Evolutionary conservation across 768 basidiomycete genomes (phyloP), one percentile per base, ranked within the genome.

Genomic region (Lentinula raphanica): DNA sequence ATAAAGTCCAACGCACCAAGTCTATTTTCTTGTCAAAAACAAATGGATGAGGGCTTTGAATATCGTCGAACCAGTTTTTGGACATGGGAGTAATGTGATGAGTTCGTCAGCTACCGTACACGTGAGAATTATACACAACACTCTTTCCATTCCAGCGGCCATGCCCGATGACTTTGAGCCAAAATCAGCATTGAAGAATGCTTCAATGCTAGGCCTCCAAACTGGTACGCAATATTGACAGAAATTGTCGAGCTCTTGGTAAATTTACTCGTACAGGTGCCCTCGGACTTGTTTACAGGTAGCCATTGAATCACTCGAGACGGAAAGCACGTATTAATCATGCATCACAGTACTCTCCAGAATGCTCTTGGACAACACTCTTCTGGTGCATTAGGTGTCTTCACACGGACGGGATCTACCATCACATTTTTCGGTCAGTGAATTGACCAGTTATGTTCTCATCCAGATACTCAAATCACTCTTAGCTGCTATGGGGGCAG

Each of bases 361-460:
- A 95, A 92, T 80, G 90, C 89, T 28, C 75, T 94, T 59, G 85
- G 83, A 44, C 80, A 74, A 62, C 94, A 92, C 73, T 81, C 83
- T 39, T 78, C 79, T 63, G 94, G 92, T 65, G 92, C 90, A 58
- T 79, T 86, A 73, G 94, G 94, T 64, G 84, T 97, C 71, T 68
- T 94, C 64, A 92, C 92, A 54, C 79, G 94, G 62, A 91, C 87
- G 31, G 94, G 94, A 58, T 85, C 90, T 32, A 92, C 94, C 3
- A 92, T 96, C 69, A 94, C 90, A 11, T 84, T 93, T 70, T 96
- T 97, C 67, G 90, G 95, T 97, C 54, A 65, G 87, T 76, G 21
- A 11, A 23, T 36, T 19, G 1, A 3, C 8, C 5, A 35, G 32
- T 13, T 8, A 35, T 27, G 32, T 31, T 11, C 17, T 49, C 21